Percentiles rank a stretch among this genome's conserved stretches.
phyloP scores from a whole-genome alignment of 2,329 filamentous ascomycete species.

The Tolypocladium guangdongense region DNA sequence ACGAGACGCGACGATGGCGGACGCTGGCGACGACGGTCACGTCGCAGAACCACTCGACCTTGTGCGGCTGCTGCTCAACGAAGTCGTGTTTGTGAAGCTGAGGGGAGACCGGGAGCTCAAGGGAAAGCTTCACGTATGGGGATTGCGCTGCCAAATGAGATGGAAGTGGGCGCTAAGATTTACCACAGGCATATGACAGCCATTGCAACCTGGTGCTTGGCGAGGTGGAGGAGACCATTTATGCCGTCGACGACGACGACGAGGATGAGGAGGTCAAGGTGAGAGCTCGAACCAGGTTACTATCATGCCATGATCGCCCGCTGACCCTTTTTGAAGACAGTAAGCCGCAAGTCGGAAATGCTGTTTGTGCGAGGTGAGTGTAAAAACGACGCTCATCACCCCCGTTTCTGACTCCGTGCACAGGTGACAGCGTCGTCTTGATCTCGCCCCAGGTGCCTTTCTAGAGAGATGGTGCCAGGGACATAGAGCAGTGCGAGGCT shows the following conservation, averaged over 20 bases:
- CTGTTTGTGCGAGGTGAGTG: conserved; percentile 86
- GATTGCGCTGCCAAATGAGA: background rate
- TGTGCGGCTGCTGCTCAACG: conserved; percentile 86
- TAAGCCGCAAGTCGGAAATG: conserved; percentile 98
- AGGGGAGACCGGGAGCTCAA: conserved; percentile 92
- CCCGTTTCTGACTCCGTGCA: conserved; percentile 10
- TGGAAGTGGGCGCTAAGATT: conserved; percentile 2
- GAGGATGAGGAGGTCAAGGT: conserved; percentile 70
- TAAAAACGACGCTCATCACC: background rate
- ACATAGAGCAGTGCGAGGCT: background rate
- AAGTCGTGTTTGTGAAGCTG: conserved; percentile 94
- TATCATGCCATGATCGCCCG: too few species aligned
- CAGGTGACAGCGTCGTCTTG: conserved; percentile 63
- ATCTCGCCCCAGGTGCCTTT: conserved; percentile 51
- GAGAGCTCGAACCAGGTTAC: background rate
- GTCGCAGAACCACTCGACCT: conserved; percentile 91
- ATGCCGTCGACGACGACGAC: conserved; percentile 82
- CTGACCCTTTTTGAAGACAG: conserved; percentile 47
- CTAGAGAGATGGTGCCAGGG: conserved; percentile 11
- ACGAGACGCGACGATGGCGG: conserved; percentile 53
- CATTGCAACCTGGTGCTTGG: conserved; percentile 96
- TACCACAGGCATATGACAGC: conserved; percentile 82
- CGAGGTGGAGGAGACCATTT: conserved; percentile 96
- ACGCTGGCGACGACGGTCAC: conserved; percentile 63
- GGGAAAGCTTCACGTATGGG: conserved; percentile 78